Base-by-base conservation (phyloP, 2,329 filamentous ascomycete species). In the Aureobasidium melanogenum region DNA sequence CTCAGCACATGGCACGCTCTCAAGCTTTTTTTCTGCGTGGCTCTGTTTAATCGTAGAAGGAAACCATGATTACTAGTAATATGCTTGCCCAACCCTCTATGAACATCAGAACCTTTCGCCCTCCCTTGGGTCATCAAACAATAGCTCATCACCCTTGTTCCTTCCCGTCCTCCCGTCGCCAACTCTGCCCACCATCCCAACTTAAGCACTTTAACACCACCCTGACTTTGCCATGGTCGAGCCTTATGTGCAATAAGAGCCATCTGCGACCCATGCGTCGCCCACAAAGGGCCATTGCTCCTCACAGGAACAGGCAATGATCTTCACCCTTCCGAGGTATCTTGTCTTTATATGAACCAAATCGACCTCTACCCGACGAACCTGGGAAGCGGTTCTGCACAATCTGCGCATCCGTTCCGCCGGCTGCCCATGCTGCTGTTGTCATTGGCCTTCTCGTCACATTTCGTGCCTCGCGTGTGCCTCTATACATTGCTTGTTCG, bases 291-390 rank as follows among this genome's bases (percentile, higher is more conserved):
- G 50, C 30, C 54, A 47, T 12, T 12, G 19, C 56, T 48, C 10
- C 22, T 17, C 30, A 12, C 43, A 59, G 56, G 56, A 59, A 59
- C 44, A 59, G 56, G 56, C 56, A 59, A 59, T 39, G 56, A 59
- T 59, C 44, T 8, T 7, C 56, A 19, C 2, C 17, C n/a, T 39
- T 44, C 36, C 36, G 26, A 28, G 7, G 24, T 28, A 7, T 43
- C 38, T 10, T 32, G n/a, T 41, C 36, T 30, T 6, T 30, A 14
- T 34, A 34, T 39, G 39, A 44, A 56, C 44, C 14, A 22, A 9
- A 30, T 41, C 17, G 22, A 22, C 22, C 24, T 39, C 34, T 22
- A 38, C 48, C 36, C n/a, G 24, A 19, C n/a, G 28, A 43, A 22
- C 51, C 24, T 55, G 34, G 7, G 12, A 19, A 19, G 3, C 26